Conservation (phyloP, 805 yeast genomes). For the Pichia nakasei region DNA sequence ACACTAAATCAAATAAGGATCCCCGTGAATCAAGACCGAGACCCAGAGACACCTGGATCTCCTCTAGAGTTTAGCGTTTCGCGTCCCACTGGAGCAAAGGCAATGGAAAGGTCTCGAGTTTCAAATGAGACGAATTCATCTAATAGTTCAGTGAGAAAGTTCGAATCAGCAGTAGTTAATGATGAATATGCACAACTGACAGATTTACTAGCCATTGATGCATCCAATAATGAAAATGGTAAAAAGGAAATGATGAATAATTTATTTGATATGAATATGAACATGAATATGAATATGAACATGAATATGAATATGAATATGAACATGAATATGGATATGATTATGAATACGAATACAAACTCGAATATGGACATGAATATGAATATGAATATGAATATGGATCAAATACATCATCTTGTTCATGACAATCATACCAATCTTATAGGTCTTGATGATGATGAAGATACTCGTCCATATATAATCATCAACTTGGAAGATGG, state of each 20-base stretch:
- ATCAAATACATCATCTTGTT: background rate
- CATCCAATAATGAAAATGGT: slow-evolving; percentile 25
- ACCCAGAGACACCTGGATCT: slow-evolving; percentile 7
- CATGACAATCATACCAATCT: too few species aligned
- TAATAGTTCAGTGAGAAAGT: slow-evolving; percentile 16
- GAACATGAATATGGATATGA: background rate
- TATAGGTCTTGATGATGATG: slow-evolving; percentile 13
- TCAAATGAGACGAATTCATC: slow-evolving; percentile 8
- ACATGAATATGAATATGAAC: background rate
- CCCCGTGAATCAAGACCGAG: background rate
- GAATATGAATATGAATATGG: background rate
- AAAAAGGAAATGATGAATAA: slow-evolving; percentile 5
- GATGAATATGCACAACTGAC: slow-evolving; percentile 28
- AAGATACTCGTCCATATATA: slow-evolving; percentile 23
- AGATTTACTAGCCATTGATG: slow-evolving; percentile 29
- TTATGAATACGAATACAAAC: background rate
- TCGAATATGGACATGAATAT: background rate
- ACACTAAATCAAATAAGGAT: background rate
- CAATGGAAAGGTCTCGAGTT: background rate
- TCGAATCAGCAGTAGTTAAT: slow-evolving; percentile 30
- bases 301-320: background rate
- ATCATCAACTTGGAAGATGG: slow-evolving; percentile 21
- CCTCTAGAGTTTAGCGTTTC: slow-evolving; percentile 12
- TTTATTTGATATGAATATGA: background rate
- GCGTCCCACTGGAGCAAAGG: slow-evolving; percentile 3